Conservation (phyloP, 139 green algal genomes). For the Closterium sp. region DNA sequence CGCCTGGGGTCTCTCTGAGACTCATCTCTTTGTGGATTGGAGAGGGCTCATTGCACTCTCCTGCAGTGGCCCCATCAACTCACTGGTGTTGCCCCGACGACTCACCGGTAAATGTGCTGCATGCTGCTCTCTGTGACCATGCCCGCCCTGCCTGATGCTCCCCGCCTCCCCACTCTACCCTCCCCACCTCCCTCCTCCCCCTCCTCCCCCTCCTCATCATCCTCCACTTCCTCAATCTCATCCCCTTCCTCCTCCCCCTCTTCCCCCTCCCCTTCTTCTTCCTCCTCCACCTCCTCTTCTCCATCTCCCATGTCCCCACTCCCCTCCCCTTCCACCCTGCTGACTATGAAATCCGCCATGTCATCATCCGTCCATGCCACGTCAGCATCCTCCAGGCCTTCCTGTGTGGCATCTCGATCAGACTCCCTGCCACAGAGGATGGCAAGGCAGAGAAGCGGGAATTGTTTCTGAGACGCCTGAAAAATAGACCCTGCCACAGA, state of each 20-base stretch:
- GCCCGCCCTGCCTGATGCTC: too few relatives aligned
- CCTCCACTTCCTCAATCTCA: not conserved
- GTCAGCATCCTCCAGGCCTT: not conserved
- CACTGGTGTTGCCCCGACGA: too few relatives aligned
- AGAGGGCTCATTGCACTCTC: too few relatives aligned
- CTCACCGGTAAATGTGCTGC: not conserved
- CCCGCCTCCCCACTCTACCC: not conserved
- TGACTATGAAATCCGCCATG: not conserved
- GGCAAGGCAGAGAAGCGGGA: not conserved
- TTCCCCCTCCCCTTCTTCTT: not conserved
- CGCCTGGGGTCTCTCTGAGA: too few relatives aligned
- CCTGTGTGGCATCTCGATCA: not conserved
- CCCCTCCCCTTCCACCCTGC: not conserved
- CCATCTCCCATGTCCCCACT: not conserved
- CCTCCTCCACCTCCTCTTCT: not conserved
- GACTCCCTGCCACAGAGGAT: not conserved
- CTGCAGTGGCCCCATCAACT: too few relatives aligned
- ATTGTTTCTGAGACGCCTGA: too few relatives aligned
- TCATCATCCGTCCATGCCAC: not conserved
- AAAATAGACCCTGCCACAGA: not conserved
- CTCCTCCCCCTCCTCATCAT: not conserved
- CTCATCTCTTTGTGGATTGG: too few relatives aligned
- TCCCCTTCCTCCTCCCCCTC: not conserved
- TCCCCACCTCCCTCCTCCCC: not conserved
- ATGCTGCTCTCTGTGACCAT: not conserved